These are phyloP conservation scores for Neurospora sp. DNA, from an alignment of 2,329 filamentous ascomycete genomes.

Conservation along the genomic window DNA sequence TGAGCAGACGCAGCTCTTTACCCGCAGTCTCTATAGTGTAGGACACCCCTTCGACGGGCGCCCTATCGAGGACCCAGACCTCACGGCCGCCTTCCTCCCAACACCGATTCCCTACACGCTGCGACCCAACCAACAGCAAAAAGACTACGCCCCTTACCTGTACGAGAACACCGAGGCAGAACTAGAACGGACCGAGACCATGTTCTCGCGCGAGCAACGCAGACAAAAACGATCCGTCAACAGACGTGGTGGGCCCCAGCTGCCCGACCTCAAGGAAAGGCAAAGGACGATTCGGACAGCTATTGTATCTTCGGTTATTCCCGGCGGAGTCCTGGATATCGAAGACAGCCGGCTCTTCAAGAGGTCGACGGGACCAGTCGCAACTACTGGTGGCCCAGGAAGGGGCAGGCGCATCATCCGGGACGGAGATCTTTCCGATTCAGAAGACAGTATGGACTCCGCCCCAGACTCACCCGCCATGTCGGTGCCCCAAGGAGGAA, in stretches of 20 bases:
- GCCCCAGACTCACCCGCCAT: constrained; percentile 75
- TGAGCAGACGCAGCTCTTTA: constrained; percentile 91
- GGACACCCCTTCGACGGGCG: constrained; percentile 93
- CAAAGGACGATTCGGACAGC: constrained; percentile 88
- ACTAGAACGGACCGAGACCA: constrained; percentile 80
- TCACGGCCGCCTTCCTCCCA: constrained; percentile 74
- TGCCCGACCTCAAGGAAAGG: constrained; percentile 93
- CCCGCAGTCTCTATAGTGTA: constrained; percentile 82
- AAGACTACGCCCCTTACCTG: constrained; percentile 86
- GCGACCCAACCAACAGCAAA: constrained; percentile 82
- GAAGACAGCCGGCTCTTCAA: constrained; percentile 87
- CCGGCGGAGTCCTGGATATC: constrained; percentile 67
- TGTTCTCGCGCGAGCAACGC: constrained; percentile 86
- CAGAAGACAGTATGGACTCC: constrained; percentile 85
- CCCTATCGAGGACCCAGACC: constrained; percentile 83
- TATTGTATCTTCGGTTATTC: constrained; percentile 84
- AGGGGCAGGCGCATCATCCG: constrained; percentile 35
- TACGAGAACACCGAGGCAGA: constrained; percentile 91
- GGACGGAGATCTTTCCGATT: constrained; percentile 71
- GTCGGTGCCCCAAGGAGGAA: constrained; percentile 65
- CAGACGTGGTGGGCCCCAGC: constrained; percentile 76
- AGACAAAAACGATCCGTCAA: constrained; percentile 94
- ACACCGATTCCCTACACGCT: constrained; percentile 77
- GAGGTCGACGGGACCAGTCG: constrained; percentile 44
- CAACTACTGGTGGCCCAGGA: constrained; percentile 42